Percentiles rank a stretch among this genome's conserved stretches.
Conservation (phyloP, 106 monocot genomes). For the Dioscorea dumetorum region DNA sequence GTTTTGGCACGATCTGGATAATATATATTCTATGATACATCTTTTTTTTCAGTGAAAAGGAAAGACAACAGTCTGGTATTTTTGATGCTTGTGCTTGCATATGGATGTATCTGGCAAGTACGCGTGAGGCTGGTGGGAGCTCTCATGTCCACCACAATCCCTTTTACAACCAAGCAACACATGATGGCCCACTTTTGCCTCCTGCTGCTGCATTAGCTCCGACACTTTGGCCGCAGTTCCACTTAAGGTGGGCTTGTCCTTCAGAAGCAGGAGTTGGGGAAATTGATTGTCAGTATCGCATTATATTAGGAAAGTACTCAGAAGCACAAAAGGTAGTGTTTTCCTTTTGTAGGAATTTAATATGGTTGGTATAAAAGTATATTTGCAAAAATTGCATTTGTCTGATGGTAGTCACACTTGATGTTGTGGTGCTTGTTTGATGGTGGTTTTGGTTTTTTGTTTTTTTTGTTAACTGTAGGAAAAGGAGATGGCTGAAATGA, state of each 20-base stretch:
- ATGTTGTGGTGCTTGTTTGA: neutral
- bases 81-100: constrained; percentile 65
- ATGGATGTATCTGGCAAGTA: constrained; percentile 69
- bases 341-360: neutral
- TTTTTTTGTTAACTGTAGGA: constrained; percentile 33
- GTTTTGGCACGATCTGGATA: too few relatives aligned
- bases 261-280: constrained; percentile 67
- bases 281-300: constrained; percentile 57
- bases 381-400: too few relatives aligned
- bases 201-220: constrained; percentile 96
- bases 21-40: too few relatives aligned
- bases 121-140: constrained; percentile 44
- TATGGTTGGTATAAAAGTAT: too few relatives aligned
- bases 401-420: neutral
- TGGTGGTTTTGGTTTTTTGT: neutral
- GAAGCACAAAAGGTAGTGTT: constrained; percentile 55
- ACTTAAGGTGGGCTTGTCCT: constrained; percentile 94
- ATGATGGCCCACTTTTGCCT: constrained; percentile 51
- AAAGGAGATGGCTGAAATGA: constrained; percentile 57
- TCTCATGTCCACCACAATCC: constrained; percentile 69
- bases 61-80: constrained; percentile 68
- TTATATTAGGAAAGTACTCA: constrained; percentile 41
- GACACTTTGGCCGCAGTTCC: constrained; percentile 95
- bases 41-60: constrained; percentile 60
- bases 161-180: constrained; percentile 67